A percentile compares a stretch with the other conserved stretches of the same genome.
These are phyloP conservation scores for Akanthomyces uredinophilus DNA, from an alignment of 2,329 filamentous ascomycete genomes.

Conservation along the genomic window DNA sequence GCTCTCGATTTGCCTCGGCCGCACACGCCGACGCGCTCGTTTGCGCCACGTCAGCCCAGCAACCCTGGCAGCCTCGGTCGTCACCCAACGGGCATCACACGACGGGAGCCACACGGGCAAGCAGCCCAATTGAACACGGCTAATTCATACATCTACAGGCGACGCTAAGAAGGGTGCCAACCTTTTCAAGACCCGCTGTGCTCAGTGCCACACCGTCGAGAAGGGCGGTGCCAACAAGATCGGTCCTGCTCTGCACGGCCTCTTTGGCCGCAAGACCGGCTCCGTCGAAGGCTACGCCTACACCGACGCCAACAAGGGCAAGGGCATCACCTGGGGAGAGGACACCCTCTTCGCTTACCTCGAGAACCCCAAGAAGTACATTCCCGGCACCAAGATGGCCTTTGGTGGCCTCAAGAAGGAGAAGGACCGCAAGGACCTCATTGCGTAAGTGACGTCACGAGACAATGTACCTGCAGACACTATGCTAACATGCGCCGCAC, in stretches of 20 bases:
- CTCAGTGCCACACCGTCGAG: slow-evolving; percentile 97
- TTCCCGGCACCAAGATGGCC: slow-evolving; percentile 99
- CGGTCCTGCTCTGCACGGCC: slow-evolving; percentile 92
- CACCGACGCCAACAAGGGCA: slow-evolving; percentile 99
- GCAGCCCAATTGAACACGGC: slow-evolving; percentile 18
- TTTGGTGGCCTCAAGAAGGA: slow-evolving; percentile 99
- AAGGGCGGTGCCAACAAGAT: slow-evolving; percentile 92
- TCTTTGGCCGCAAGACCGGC: slow-evolving; percentile 94
- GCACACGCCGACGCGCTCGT: neutral
- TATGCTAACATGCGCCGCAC: slow-evolving; percentile 23
- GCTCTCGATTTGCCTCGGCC: neutral
- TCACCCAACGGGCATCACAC: neutral
- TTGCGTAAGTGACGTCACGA: slow-evolving; percentile 64
- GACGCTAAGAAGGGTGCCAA: slow-evolving; percentile 94
- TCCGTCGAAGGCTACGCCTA: slow-evolving; percentile 90
- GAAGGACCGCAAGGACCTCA: slow-evolving; percentile 98
- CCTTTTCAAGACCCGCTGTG: slow-evolving; percentile 99
- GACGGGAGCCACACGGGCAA: neutral
- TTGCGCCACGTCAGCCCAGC: neutral
- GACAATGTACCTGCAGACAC: neutral
- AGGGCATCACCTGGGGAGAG: slow-evolving; percentile 86
- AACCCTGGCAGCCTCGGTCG: neutral
- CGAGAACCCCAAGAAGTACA: slow-evolving; percentile 99
- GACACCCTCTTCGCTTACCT: slow-evolving; percentile 92
- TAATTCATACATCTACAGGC: slow-evolving; percentile 50